Percentiles rank a stretch among this genome's conserved stretches.
These are phyloP conservation scores for Sphenostylis stenocarpa DNA, from an alignment of 306 rosid genomes.

Conservation along the genomic window DNA sequence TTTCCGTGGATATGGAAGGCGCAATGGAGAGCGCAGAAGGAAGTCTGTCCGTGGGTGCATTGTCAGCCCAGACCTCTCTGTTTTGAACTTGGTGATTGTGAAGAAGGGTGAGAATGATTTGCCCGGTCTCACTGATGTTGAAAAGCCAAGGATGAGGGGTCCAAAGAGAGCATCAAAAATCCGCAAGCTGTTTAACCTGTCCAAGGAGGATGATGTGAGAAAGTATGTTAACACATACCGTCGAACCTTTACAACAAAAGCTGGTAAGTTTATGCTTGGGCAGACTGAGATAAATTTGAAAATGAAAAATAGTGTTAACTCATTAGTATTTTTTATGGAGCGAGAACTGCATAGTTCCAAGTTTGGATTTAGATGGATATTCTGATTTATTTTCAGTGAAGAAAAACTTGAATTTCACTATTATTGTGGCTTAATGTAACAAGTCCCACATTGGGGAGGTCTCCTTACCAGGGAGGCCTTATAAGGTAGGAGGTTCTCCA, in stretches of 20 bases:
- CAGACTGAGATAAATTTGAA: background rate
- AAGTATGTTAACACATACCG: slow-evolving; percentile 46
- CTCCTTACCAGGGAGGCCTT: too few species aligned
- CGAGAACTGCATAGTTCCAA: background rate
- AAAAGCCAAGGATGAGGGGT: slow-evolving; percentile 49
- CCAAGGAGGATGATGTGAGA: slow-evolving; percentile 44
- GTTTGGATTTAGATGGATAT: background rate
- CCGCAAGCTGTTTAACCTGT: slow-evolving; percentile 43
- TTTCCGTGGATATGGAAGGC: slow-evolving; percentile 45
- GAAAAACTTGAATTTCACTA: too few species aligned
- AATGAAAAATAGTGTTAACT: background rate
- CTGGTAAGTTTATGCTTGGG: slow-evolving; percentile 14
- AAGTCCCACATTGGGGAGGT: too few species aligned
- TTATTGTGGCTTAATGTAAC: too few species aligned
- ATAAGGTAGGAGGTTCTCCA: too few species aligned
- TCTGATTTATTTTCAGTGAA: background rate
- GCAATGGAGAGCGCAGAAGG: slow-evolving; percentile 47
- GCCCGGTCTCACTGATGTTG: slow-evolving; percentile 40
- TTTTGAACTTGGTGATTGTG: slow-evolving; percentile 44
- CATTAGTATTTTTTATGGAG: background rate
- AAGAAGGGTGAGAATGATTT: slow-evolving; percentile 42
- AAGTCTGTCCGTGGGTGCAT: slow-evolving; percentile 48
- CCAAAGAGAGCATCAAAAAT: slow-evolving; percentile 46
- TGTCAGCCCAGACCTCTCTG: slow-evolving; percentile 47
- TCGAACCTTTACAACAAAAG: slow-evolving; percentile 35